Conservation (phyloP, 1,284 basidiomycete species). For the Moesziomyces aphidis region DNA sequence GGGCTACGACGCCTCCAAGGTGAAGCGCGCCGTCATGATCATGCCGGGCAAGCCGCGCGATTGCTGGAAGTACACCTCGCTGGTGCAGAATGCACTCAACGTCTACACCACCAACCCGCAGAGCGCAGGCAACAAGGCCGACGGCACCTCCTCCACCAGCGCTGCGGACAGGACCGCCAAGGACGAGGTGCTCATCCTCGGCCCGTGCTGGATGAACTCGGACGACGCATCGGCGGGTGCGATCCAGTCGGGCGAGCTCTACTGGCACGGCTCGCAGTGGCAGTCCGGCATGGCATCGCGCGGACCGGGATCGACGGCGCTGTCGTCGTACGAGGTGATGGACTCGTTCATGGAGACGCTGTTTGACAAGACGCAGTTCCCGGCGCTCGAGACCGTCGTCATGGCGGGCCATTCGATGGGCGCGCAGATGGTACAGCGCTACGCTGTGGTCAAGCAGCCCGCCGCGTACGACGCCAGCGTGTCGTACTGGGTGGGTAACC, state of each 20-base stretch:
- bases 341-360: conserved; percentile 54
- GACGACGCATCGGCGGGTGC: conserved; percentile 49
- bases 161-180: conserved; percentile 2
- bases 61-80: conserved; percentile 61
- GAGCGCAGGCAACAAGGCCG: conserved; percentile 11
- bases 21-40: conserved; percentile 62
- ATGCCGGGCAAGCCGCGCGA: conserved; percentile 63
- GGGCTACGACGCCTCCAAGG: conserved; percentile 37
- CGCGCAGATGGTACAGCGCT: conserved; percentile 58
- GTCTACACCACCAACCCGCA: conserved; percentile 37
- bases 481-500: conserved; percentile 61
- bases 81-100: conserved; percentile 52
- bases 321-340: conserved; percentile 53
- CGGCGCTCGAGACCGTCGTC: conserved; percentile 49
- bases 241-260: conserved; percentile 39
- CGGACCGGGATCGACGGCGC: conserved; percentile 28
- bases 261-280: conserved; percentile 57
- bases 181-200: conserved; percentile 52
- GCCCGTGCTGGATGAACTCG: conserved; percentile 58
- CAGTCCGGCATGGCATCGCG: conserved; percentile 49
- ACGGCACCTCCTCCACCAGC: conserved; percentile 6
- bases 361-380: conserved; percentile 56
- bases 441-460: conserved; percentile 48
- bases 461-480: conserved; percentile 54
- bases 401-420: conserved; percentile 63